These are phyloP conservation scores for Bifiguratus adelaidae DNA, from an alignment of 192 early-diverging fungal species.

Conservation along the genomic window DNA sequence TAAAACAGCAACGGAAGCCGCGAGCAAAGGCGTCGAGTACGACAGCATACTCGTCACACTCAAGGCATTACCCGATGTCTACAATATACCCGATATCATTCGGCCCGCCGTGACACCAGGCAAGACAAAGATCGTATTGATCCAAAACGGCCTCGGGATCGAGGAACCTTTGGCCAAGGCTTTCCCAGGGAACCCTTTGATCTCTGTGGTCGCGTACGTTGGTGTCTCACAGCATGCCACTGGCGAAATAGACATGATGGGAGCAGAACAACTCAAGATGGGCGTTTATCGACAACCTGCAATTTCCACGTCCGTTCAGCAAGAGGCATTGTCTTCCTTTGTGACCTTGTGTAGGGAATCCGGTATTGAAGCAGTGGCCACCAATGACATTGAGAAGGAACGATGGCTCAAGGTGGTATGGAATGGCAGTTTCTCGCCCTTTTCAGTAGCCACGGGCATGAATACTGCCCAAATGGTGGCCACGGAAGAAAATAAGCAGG, in stretches of 20 bases:
- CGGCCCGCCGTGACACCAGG: constrained; percentile 33
- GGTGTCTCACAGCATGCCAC: constrained; percentile 41
- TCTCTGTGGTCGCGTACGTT: constrained; percentile 52
- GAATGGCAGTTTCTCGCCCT: constrained; percentile 61
- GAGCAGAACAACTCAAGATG: constrained; percentile 21
- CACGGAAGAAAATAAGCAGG: constrained; percentile 23
- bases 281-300: constrained; percentile 19
- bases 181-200: constrained; percentile 50
- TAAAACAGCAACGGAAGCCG: constrained; percentile 26
- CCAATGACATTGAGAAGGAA: constrained; percentile 45
- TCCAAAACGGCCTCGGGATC: constrained; percentile 65
- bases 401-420: constrained; percentile 68
- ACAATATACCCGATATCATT: constrained; percentile 45
- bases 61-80: constrained; percentile 55
- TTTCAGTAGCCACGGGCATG: constrained; percentile 47
- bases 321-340: constrained; percentile 20
- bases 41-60: constrained; percentile 54
- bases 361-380: constrained; percentile 20
- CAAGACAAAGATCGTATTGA: constrained; percentile 45
- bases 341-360: constrained; percentile 24
- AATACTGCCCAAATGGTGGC: constrained; percentile 43
- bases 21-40: constrained; percentile 25
- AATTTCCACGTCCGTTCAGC: constrained; percentile 14
- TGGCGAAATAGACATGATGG: constrained; percentile 43
- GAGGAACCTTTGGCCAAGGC: constrained; percentile 42